Evolutionary conservation across 1,284 basidiomycete genomes (phyloP), one percentile per base, ranked within the genome.

Genomic region (Marasmius sp.): DNA sequence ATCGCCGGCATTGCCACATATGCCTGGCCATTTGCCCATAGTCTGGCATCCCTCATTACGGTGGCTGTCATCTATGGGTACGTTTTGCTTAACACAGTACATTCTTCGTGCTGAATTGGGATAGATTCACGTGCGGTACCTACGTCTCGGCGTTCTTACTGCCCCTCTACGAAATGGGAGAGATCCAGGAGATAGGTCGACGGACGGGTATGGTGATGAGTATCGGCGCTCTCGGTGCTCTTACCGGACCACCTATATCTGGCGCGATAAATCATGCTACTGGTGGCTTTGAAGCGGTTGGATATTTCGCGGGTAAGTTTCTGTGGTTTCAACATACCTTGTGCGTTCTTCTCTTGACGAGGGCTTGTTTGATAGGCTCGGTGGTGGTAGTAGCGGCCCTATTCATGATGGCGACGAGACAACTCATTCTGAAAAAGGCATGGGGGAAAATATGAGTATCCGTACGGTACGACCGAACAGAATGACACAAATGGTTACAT

Each of bases 161-260:
- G 1, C 83, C 83, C 3, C 69, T 77, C 37, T 76, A 82, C 10
- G 66, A 72, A 8, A 77, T 86, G 74, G 83, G 85, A 3, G 72
- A 74, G 0, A 69, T 74, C 0, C 70, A 69, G 2, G 80, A 85
- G 60, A 75, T 83, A 6, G 84, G 84, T 14, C 72, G 79, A 37
- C 77, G 83, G 14, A 71, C 76, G 2, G 83, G 84, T 1, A 76
- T 85, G 72, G 76, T 77, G 55, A 72, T 83, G 64, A 82, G 77
- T 7, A 65, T 84, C 27, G 54, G 77, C 20, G 71, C 75, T n/a
- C 34, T 75, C 12, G 64, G 66, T 52, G 52, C 77, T 2, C 65
- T 81, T 16, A 73, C 69, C 10, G 80, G 82, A 7, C 77, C 79
- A 18, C 80, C 81, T 1, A 81, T 83, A 57, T 80, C 79, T 5